Evolutionary conservation across 495 filamentous ascomycete species (phyloP).

Genomic region (Penicillium taxi): DNA sequence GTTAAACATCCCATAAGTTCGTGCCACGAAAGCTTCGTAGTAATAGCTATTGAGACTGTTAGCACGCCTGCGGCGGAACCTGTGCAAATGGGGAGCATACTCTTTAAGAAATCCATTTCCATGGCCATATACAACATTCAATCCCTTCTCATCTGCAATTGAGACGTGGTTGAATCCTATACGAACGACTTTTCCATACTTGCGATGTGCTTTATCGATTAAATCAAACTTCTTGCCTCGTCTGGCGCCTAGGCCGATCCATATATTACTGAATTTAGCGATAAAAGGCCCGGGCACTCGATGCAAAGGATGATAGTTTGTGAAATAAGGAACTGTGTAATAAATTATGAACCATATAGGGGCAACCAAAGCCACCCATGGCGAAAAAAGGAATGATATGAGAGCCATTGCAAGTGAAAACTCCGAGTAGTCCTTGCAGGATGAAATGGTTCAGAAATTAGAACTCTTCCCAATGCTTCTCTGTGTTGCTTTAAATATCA

Average conservation of each 20-base stretch:
- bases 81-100: conserved; percentile 19
- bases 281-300: conserved; percentile 15
- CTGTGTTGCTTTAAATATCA: too few species aligned
- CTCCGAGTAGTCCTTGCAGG: too few species aligned
- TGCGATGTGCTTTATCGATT: conserved; percentile 32
- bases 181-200: conserved; percentile 33
- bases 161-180: conserved; percentile 32
- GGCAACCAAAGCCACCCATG: conserved; percentile 8
- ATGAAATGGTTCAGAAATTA: too few species aligned
- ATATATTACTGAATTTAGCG: conserved; percentile 21
- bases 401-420: too few species aligned
- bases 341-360: conserved; percentile 14
- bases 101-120: conserved; percentile 60
- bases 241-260: conserved; percentile 17
- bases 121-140: conserved; percentile 33
- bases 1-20: conserved; percentile 73
- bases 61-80: neutral
- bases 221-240: conserved; percentile 16
- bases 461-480: too few species aligned
- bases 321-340: conserved; percentile 19
- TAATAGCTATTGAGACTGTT: conserved; percentile 43
- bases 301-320: conserved; percentile 8
- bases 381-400: conserved; percentile 8
- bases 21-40: conserved; percentile 77
- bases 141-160: conserved; percentile 21